Conservation (phyloP, 2,329 filamentous ascomycete species). For the Phialophora macrospora region DNA sequence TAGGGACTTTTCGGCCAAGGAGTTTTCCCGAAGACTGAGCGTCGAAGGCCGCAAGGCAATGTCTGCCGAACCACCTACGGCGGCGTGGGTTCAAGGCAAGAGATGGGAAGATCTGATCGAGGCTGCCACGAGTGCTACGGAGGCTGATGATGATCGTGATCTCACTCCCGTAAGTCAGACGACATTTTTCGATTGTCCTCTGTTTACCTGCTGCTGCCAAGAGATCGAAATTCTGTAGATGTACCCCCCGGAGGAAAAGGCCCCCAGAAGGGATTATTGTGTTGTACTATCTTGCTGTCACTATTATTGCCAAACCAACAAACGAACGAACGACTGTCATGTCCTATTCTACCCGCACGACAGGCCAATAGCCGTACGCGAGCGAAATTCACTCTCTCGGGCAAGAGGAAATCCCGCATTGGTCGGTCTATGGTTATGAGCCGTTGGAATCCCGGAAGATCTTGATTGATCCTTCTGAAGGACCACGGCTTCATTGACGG, state of each 20-base stretch:
- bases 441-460: conserved; percentile 19
- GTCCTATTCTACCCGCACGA: conserved; percentile 31
- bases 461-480: conserved; percentile 27
- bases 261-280: conserved; percentile 30
- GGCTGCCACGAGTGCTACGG: conserved; percentile 81
- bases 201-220: conserved; percentile 42
- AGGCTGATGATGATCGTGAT: conserved; percentile 84
- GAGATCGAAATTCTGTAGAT: conserved; percentile 41
- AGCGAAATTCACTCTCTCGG: conserved; percentile 21
- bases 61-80: conserved; percentile 80
- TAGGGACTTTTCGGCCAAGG: conserved; percentile 61
- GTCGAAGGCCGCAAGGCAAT: conserved; percentile 79
- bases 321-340: conserved; percentile 31
- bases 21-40: conserved; percentile 73
- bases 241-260: conserved; percentile 31
- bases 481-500: conserved; percentile 19
- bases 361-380: conserved; percentile 22
- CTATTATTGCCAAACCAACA: conserved; percentile 37
- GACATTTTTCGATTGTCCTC: conserved; percentile 42
- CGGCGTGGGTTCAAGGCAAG: conserved; percentile 75
- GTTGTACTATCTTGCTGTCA: conserved; percentile 38
- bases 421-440: conserved; percentile 19
- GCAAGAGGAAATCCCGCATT: conserved; percentile 31
- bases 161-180: conserved; percentile 75
- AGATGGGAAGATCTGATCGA: conserved; percentile 97